These are phyloP conservation scores for Cryptosporidium tyzzeri DNA, from an alignment of 169 alveolate species.

Conservation along the genomic window DNA sequence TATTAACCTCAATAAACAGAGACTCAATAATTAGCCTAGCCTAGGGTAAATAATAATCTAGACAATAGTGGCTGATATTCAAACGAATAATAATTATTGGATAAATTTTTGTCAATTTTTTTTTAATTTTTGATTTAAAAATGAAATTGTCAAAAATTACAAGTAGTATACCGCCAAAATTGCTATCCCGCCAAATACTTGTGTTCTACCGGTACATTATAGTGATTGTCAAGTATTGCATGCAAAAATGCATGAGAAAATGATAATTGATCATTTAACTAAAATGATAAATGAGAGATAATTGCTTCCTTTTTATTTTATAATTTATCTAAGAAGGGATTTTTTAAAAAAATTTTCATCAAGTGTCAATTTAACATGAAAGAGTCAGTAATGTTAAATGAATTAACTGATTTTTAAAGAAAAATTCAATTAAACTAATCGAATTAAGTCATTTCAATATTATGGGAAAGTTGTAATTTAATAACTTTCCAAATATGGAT, in stretches of 20 bases:
- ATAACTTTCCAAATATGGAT: no score
- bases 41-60: not conserved
- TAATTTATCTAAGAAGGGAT: no score
- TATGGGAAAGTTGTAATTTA: not conserved
- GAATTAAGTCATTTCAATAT: not conserved
- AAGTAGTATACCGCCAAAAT: not conserved
- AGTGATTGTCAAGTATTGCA: not conserved
- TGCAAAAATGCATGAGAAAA: not conserved
- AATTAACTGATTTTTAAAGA: no score
- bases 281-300: not conserved
- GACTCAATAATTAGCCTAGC: not conserved
- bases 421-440: no score
- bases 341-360: no score
- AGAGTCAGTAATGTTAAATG: no score
- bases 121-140: not conserved
- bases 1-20: not conserved
- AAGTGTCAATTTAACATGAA: no score
- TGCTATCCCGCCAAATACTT: constrained; percentile 1
- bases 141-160: constrained; percentile 1
- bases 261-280: not conserved
- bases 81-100: not conserved
- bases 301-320: no score
- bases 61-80: not conserved
- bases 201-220: not conserved
- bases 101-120: not conserved